Conservation (phyloP, 805 yeast genomes). For the Candida boidinii region DNA sequence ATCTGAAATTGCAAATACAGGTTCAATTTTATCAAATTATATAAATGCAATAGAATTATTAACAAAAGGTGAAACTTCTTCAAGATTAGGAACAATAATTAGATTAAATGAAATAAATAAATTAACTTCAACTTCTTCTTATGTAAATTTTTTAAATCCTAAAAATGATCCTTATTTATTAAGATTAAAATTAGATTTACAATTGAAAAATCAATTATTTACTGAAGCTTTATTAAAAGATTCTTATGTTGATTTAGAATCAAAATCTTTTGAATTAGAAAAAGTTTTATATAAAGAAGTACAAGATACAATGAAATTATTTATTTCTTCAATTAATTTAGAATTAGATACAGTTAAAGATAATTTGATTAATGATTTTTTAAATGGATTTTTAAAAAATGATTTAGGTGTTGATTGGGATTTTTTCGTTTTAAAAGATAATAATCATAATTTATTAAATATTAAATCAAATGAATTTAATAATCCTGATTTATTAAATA, state of each 20-base stretch:
- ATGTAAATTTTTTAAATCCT: no score
- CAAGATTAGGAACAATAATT: constrained; percentile 21
- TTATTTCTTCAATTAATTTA: constrained; percentile 40
- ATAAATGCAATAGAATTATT: constrained; percentile 34
- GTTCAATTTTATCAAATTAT: constrained; percentile 42
- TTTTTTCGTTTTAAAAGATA: constrained; percentile 42
- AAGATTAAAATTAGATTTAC: constrained; percentile 54
- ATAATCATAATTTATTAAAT: constrained; percentile 32
- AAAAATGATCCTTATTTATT: constrained; percentile 54
- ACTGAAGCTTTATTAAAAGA: constrained; percentile 63
- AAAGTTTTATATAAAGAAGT: constrained; percentile 54
- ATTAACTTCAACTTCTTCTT: no score
- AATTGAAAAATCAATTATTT: constrained; percentile 51
- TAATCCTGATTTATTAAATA: constrained; percentile 17
- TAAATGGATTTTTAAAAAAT: constrained; percentile 41
- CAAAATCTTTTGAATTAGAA: constrained; percentile 56
- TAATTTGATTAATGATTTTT: constrained; percentile 44
- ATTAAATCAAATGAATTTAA: constrained; percentile 24
- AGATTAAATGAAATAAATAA: constrained; percentile 14
- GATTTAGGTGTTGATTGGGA: constrained; percentile 68
- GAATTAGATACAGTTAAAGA: constrained; percentile 41
- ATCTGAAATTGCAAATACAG: constrained; percentile 55
- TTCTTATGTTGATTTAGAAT: constrained; percentile 55
- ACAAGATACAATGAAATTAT: constrained; percentile 46
- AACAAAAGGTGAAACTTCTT: constrained; percentile 26